phyloP scores from a whole-genome alignment of 2,329 filamentous ascomycete genomes.

The Fusarium zealandicum region DNA sequence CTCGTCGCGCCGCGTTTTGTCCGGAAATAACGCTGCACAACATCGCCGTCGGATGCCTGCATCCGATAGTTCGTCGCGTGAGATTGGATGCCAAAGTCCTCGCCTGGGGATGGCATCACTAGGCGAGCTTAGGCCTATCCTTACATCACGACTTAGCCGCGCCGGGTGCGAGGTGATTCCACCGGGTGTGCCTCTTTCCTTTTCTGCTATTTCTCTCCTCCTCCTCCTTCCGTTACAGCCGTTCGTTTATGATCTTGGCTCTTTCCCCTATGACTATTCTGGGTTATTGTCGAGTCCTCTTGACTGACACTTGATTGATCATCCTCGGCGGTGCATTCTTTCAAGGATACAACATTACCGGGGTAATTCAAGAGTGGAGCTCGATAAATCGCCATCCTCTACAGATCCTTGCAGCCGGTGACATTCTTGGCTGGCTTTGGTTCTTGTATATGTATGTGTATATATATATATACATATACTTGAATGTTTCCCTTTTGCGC shows the following conservation, averaged over 20 bases:
- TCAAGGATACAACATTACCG: too few relatives aligned
- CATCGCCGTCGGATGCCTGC: neutral
- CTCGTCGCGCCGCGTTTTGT: neutral
- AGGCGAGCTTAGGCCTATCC: neutral
- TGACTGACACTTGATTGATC: too few relatives aligned
- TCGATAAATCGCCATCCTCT: conserved; percentile 2
- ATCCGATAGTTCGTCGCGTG: conserved; percentile 1
- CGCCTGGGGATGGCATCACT: conserved; percentile 27
- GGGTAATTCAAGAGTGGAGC: conserved; percentile 19
- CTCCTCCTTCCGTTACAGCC: neutral
- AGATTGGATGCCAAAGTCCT: conserved; percentile 29
- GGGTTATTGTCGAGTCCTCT: neutral
- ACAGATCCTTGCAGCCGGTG: conserved; percentile 17
- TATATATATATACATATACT: conserved; percentile 4
- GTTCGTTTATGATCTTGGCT: neutral
- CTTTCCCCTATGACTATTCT: neutral
- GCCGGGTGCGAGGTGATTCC: conserved; percentile 3
- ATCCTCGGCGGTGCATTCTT: too few relatives aligned
- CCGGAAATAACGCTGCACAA: conserved; percentile 21
- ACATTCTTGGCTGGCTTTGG: conserved; percentile 6
- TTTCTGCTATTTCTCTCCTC: neutral
- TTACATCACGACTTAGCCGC: conserved; percentile 11
- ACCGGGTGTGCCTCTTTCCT: conserved; percentile 1
- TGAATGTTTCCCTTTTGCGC: neutral
- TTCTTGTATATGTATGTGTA: neutral